Evolutionary conservation across 1,139 yeast genomes (phyloP).

Genomic region (Suzukiozyma palmioleophila): DNA sequence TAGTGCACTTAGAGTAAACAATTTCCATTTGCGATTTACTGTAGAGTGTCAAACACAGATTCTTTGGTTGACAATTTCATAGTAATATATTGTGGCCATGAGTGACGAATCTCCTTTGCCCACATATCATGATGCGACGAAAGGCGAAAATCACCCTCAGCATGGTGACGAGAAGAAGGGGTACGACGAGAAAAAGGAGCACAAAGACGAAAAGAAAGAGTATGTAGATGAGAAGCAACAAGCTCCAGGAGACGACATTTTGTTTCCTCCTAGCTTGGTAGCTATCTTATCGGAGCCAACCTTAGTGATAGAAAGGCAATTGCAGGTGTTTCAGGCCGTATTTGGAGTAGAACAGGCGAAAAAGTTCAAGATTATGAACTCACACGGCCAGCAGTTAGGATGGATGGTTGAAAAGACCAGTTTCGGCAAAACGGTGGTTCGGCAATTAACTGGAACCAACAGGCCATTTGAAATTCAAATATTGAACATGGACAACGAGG

Average conservation of each 20-base stretch:
- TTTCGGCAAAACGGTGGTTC: neutral
- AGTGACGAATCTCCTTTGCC: neutral
- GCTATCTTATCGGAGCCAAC: slow-evolving; percentile 3
- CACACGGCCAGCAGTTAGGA: neutral
- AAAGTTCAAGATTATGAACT: slow-evolving; percentile 1
- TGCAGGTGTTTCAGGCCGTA: neutral
- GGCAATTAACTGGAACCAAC: neutral
- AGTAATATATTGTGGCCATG: neutral
- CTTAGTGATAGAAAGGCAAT: slow-evolving; percentile 1
- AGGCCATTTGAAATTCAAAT: slow-evolving; percentile 1
- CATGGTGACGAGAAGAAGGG: neutral
- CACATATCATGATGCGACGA: neutral
- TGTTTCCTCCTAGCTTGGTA: slow-evolving; percentile 2
- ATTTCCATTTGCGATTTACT: too few species aligned
- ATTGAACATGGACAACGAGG: neutral
- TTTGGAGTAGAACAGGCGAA: neutral
- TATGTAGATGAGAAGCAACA: too few species aligned
- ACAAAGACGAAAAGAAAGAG: neutral
- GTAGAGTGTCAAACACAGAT: too few species aligned
- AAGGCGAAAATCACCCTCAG: neutral
- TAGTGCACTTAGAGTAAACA: too few species aligned
- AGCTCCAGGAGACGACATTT: too few species aligned
- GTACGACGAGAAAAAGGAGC: neutral
- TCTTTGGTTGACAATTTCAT: too few species aligned
- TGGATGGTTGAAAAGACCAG: slow-evolving; percentile 1